phyloP scores from a whole-genome alignment of 176 grass and related monocot species.

The Juncus effusus region DNA sequence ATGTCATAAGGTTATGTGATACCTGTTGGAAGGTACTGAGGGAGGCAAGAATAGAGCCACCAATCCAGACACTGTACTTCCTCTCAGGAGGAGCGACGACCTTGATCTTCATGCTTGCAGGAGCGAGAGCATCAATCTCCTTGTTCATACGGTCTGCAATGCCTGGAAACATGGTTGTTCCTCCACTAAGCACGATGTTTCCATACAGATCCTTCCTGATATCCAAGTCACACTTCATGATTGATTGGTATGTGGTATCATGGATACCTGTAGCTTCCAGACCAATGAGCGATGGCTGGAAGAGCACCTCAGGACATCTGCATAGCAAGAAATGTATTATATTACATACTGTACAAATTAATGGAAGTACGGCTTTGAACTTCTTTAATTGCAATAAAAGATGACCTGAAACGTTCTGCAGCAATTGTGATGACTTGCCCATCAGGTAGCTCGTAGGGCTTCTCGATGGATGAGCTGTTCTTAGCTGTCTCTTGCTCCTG shows the following conservation, averaged over 20 bases:
- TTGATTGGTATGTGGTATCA: conserved; percentile 78
- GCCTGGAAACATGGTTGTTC: conserved; percentile 71
- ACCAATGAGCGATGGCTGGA: conserved; percentile 79
- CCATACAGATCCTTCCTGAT: conserved; percentile 70
- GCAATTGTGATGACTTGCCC: conserved; percentile 73
- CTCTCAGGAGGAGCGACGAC: conserved; percentile 57
- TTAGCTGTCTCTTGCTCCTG: conserved; percentile 69
- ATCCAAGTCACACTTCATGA: conserved; percentile 93
- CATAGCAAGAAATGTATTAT: neutral
- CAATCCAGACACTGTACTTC: conserved; percentile 81
- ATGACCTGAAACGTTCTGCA: conserved; percentile 53
- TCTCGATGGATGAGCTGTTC: conserved; percentile 66
- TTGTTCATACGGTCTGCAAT: conserved; percentile 87
- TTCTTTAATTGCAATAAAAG: conserved; percentile 3
- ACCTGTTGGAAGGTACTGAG: conserved; percentile 85
- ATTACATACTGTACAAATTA: neutral
- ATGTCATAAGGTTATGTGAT: too few species aligned
- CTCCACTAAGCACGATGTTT: conserved; percentile 85
- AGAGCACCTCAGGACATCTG: conserved; percentile 78
- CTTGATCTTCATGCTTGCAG: conserved; percentile 72
- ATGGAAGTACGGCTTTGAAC: neutral
- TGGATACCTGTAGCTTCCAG: conserved; percentile 74
- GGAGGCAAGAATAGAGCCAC: conserved; percentile 67
- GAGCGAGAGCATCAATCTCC: conserved; percentile 58
- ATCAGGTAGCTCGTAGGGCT: conserved; percentile 74